Evolutionary conservation across 768 basidiomycete species (phyloP).

Genomic region (Tulasnella sp.): DNA sequence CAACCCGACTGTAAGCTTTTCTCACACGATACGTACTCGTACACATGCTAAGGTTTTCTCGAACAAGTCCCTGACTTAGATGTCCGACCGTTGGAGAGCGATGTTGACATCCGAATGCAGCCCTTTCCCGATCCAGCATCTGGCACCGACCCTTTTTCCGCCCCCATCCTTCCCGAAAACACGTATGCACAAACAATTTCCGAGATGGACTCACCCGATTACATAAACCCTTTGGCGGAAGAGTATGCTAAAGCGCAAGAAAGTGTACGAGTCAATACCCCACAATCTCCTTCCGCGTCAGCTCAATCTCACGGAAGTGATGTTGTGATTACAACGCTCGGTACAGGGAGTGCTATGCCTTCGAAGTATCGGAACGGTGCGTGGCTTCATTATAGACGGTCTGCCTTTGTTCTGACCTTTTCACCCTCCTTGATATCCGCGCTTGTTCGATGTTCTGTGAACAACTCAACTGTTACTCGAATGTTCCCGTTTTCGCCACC

Average conservation of each 20-base stretch:
- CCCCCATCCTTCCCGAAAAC: no score
- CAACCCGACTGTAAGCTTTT: no score
- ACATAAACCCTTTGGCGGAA: not conserved
- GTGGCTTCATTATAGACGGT: no score
- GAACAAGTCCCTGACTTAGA: slow-evolving; percentile 27
- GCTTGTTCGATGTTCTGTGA: not conserved
- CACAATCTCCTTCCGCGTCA: not conserved
- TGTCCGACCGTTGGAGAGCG: no score
- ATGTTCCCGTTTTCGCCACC: not conserved
- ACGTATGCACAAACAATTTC: no score
- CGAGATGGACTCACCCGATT: not conserved
- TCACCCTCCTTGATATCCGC: not conserved
- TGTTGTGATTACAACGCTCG: slow-evolving; percentile 61
- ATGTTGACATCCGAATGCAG: no score
- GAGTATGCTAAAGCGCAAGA: not conserved
- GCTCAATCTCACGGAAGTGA: slow-evolving; percentile 40
- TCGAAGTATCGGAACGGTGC: slow-evolving; percentile 78
- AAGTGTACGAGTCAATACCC: not conserved
- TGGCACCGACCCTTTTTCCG: no score
- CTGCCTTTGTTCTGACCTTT: not conserved
- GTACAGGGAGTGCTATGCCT: slow-evolving; percentile 80
- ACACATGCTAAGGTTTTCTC: no score
- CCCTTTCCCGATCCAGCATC: no score
- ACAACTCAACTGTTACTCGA: not conserved
- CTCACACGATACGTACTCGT: no score